A percentile compares a stretch with the other conserved stretches of the same genome.
Conservation (phyloP, 1,139 yeast genomes). For the Maudiozyma humilis region DNA sequence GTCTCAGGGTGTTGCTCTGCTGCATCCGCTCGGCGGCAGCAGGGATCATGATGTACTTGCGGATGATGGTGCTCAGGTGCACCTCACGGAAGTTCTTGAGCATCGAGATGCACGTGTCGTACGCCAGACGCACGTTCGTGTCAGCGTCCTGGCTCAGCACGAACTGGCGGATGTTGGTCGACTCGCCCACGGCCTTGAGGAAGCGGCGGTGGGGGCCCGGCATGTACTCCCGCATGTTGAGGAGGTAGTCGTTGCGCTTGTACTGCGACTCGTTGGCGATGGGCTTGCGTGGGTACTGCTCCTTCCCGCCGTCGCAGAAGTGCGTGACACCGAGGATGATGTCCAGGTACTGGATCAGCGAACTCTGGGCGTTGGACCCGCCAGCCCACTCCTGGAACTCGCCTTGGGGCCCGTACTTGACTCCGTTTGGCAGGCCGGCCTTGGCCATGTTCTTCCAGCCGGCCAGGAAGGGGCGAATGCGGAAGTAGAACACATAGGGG, state of each 20-base stretch:
- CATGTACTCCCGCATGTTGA: constrained; percentile 83
- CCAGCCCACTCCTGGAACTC: constrained; percentile 63
- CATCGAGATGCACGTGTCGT: constrained; percentile 88
- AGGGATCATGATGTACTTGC: constrained; percentile 75
- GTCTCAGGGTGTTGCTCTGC: neutral
- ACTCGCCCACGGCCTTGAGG: constrained; percentile 48
- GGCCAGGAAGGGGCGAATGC: constrained; percentile 82
- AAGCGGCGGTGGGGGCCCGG: constrained; percentile 78
- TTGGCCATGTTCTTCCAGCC: constrained; percentile 93
- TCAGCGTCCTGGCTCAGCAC: constrained; percentile 41
- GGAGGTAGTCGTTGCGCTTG: constrained; percentile 53
- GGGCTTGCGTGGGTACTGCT: constrained; percentile 22
- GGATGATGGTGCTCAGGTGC: constrained; percentile 86
- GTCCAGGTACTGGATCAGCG: constrained; percentile 80
- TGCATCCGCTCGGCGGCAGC: constrained; percentile 61
- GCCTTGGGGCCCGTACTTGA: constrained; percentile 62
- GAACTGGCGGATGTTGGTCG: constrained; percentile 54
- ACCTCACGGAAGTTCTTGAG: constrained; percentile 81
- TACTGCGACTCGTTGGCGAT: constrained; percentile 20
- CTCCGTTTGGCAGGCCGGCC: constrained; percentile 74
- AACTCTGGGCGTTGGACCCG: constrained; percentile 91
- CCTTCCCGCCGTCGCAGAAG: constrained; percentile 57
- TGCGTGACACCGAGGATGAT: constrained; percentile 69
- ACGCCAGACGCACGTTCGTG: constrained; percentile 59
- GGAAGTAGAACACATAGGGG: constrained; percentile 81